Evolutionary conservation across 495 filamentous ascomycete genomes (phyloP), one percentile per base, ranked within the genome.

Genomic region (Penicillium angulare): DNA sequence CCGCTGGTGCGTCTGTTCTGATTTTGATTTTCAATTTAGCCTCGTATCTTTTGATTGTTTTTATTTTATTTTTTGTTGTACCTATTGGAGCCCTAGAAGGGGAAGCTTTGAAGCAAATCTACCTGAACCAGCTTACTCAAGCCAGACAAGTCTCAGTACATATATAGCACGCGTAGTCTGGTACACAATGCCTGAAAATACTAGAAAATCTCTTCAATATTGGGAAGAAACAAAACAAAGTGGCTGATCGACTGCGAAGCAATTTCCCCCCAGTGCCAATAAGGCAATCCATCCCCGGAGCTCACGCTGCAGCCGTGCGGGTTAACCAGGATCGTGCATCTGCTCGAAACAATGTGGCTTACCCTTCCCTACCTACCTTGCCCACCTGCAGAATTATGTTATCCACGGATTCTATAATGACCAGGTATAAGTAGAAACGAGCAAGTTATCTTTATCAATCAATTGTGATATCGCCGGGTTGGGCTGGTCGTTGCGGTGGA

Each of bases 271-370:
- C n/a, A 23, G 38, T 41, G 13, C 38, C 38, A 41, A 41, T 41
- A 13, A 41, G 13, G 24, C 38, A 13, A 13, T 13, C 38, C 21
- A 13, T 13, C 39, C 18, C 21, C 3, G 39, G 21, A 10, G 20
- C 21, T 18, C n/a, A 44, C n/a, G 26, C 53, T 56, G 47, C 47
- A 56, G 27, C 20, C 53, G 43, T 47, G 16, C 41, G 32, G 49
- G 17, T 51, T 48, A 43, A 10, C 56, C 38, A 43, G 55, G 41
- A 50, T 53, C 27, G 20, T 53, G 55, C 50, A 38, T 57, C 33
- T 26, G 15, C 29, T 47, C 46, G 39, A 53, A 43, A 47, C 50
- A 50, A 53, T 42, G 47, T 59, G 51, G 56, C 51, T 51, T 47
- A 10, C 35, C 20, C 23, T 50, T 43, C 21, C 46, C 27, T 31